A percentile compares a stretch with the other conserved stretches of the same genome.
These are phyloP conservation scores for Dictyostelium intermedium DNA, from an alignment of 78 protist genomes.

Conservation along the genomic window DNA sequence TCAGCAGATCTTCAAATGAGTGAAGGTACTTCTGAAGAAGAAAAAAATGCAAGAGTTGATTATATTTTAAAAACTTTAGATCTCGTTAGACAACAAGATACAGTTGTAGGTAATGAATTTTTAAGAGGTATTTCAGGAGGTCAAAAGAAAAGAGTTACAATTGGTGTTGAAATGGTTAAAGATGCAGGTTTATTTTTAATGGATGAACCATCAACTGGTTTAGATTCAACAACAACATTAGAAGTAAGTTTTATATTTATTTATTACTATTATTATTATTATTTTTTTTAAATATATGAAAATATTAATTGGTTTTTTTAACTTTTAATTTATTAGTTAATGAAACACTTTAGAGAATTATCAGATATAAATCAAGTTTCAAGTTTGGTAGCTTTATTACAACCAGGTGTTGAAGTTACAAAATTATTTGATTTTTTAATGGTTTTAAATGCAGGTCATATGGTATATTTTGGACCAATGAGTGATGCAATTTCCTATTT, in stretches of 20 bases:
- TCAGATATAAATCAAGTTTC: constrained; percentile 22
- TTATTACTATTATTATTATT: neutral
- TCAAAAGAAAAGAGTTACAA: constrained; percentile 82
- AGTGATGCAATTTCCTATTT: constrained; percentile 44
- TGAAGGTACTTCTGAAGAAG: constrained; percentile 48
- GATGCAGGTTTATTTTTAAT: constrained; percentile 40
- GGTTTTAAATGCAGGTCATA: constrained; percentile 50
- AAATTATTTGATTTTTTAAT: constrained; percentile 69
- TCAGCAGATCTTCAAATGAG: constrained; percentile 64
- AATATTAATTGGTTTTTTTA: neutral
- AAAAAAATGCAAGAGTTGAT: constrained; percentile 61
- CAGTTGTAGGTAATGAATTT: constrained; percentile 79
- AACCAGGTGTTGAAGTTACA: constrained; percentile 72
- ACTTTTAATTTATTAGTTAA: neutral
- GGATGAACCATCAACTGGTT: constrained; percentile 83
- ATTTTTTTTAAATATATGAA: neutral
- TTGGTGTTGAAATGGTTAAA: constrained; percentile 80
- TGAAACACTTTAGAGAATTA: constrained; percentile 23
- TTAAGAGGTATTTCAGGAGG: constrained; percentile 83
- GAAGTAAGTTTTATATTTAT: neutral
- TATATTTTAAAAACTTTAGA: constrained; percentile 31
- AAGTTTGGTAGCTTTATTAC: constrained; percentile 59
- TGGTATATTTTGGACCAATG: constrained; percentile 76
- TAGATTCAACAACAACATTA: constrained; percentile 60
- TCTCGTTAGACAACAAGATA: constrained; percentile 41